Conservation (phyloP, 176 grass and related monocot species). For the Guadua angustifolia region DNA sequence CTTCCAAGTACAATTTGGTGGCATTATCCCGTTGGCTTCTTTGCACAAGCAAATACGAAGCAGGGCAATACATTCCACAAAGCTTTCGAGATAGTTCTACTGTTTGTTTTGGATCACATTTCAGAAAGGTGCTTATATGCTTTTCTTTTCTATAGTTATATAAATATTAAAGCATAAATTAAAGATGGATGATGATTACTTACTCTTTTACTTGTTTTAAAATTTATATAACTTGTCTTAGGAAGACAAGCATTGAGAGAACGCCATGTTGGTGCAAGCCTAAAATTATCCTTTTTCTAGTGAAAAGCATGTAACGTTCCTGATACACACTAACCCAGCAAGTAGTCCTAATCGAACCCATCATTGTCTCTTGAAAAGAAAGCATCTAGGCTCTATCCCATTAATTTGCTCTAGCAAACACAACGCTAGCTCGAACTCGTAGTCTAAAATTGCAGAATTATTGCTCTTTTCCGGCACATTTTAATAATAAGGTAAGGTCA, state of each 20-base stretch:
- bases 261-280: not conserved
- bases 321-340: not conserved
- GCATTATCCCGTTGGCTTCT: not conserved
- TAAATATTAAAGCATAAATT: no score
- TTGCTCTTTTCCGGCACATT: conserved; percentile 1
- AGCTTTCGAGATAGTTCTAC: not conserved
- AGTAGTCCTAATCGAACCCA: not conserved
- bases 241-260: not conserved
- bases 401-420: conserved; percentile 22
- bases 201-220: no score
- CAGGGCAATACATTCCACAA: not conserved
- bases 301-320: no score
- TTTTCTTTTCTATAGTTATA: no score
- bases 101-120: not conserved
- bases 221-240: no score
- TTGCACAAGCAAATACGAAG: not conserved
- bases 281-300: not conserved
- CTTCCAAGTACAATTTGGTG: not conserved
- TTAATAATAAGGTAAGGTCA: not conserved
- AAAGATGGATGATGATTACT: no score
- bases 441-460: conserved; percentile 18
- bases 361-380: not conserved
- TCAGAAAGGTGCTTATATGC: not conserved
- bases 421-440: not conserved
- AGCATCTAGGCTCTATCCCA: not conserved